These are phyloP conservation scores for Gaultheria prostrata DNA, from an alignment of 148 eudicot genomes.

Conservation along the genomic window DNA sequence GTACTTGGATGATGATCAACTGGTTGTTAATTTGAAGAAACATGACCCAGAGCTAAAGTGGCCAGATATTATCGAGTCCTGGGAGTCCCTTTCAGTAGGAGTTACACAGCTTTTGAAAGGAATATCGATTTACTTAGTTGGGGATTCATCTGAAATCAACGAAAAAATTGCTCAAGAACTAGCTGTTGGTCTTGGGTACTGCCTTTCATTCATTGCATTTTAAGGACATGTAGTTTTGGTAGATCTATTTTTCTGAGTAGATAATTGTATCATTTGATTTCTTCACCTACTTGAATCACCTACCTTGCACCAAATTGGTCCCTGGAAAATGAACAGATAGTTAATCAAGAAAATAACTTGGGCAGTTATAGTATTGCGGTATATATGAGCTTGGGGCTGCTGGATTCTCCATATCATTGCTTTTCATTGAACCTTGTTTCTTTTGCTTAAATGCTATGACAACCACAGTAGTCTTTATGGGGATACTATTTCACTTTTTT, in stretches of 20 bases:
- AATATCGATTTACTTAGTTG: constrained; percentile 73
- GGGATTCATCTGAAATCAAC: constrained; percentile 82
- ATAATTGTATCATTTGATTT: background rate
- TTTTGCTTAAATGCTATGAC: background rate
- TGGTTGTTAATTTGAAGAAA: constrained; percentile 82
- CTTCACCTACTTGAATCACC: constrained; percentile 1
- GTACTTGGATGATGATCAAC: constrained; percentile 79
- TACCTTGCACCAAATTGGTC: background rate
- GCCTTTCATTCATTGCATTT: constrained; percentile 9
- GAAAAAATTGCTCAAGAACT: constrained; percentile 76
- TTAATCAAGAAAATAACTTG: background rate
- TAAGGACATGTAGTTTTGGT: background rate
- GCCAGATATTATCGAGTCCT: constrained; percentile 88
- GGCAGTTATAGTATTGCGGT: background rate
- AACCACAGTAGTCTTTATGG: constrained; percentile 5
- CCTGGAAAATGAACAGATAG: background rate
- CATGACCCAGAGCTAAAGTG: constrained; percentile 81
- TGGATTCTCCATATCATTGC: background rate
- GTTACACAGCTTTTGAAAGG: constrained; percentile 75
- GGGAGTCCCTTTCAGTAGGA: constrained; percentile 84
- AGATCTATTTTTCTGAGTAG: background rate
- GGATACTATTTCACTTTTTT: background rate
- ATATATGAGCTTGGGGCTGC: background rate
- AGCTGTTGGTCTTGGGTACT: constrained; percentile 82
- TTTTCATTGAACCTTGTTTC: background rate